These are phyloP conservation scores for Lodderomyces metapsilosis DNA, from an alignment of 1,139 yeast genomes.

Conservation along the genomic window DNA sequence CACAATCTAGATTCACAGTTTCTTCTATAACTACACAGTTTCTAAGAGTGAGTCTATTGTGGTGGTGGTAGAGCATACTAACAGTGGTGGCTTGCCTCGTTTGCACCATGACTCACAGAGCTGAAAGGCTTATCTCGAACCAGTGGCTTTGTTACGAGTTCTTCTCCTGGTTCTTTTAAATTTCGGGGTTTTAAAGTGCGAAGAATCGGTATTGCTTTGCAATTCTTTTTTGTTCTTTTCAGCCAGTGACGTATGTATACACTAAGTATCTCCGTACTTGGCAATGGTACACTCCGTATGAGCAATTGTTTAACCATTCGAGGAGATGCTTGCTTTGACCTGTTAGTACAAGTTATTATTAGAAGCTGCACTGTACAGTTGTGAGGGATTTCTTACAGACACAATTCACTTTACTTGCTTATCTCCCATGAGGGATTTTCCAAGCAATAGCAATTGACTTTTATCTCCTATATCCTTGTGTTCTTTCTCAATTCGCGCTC, in stretches of 20 bases:
- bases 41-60: too few species aligned
- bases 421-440: neutral
- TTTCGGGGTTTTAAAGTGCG: conserved; percentile 1
- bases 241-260: neutral
- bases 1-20: neutral
- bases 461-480: neutral
- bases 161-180: too few species aligned
- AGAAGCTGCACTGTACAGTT: too few species aligned
- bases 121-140: too few species aligned
- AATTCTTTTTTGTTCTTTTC: neutral
- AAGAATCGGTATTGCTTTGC: neutral
- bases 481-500: neutral
- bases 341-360: too few species aligned
- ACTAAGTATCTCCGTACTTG: too few species aligned
- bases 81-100: too few species aligned
- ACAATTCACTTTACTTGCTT: neutral
- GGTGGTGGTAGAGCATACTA: too few species aligned
- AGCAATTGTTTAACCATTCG: neutral
- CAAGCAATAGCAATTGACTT: neutral
- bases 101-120: neutral
- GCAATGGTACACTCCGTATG: neutral
- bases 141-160: too few species aligned
- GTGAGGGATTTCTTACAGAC: too few species aligned
- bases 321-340: too few species aligned
- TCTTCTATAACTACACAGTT: too few species aligned